These are phyloP conservation scores for Austroboletus niveus DNA, from an alignment of 1,284 basidiomycete species.

Conservation along the genomic window DNA sequence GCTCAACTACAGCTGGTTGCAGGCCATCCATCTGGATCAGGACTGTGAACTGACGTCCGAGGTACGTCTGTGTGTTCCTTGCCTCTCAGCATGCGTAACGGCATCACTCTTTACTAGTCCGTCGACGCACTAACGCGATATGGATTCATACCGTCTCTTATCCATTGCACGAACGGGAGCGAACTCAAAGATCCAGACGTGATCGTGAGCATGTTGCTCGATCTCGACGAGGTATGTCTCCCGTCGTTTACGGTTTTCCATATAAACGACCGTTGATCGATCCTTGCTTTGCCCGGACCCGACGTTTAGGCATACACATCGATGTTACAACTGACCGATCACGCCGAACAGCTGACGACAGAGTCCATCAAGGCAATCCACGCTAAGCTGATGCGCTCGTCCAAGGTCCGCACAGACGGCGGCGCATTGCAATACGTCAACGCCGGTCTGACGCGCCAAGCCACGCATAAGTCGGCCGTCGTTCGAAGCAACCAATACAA, in stretches of 20 bases:
- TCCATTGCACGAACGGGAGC: conserved; percentile 22
- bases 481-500: conserved; percentile 34
- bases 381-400: conserved; percentile 31
- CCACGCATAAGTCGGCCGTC: conserved; percentile 37
- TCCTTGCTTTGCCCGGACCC: neutral
- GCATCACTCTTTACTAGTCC: conserved; percentile 17
- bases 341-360: conserved; percentile 28
- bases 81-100: neutral
- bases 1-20: conserved; percentile 32
- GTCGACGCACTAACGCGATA: conserved; percentile 21
- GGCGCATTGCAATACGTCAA: conserved; percentile 31
- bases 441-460: conserved; percentile 35
- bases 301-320: conserved; percentile 23
- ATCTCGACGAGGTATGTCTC: conserved; percentile 26
- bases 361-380: conserved; percentile 30
- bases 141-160: conserved; percentile 27
- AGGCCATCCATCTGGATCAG: conserved; percentile 28
- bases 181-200: conserved; percentile 22
- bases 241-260: neutral
- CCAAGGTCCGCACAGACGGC: conserved; percentile 26
- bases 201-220: conserved; percentile 19
- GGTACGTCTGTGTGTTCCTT: conserved; percentile 11
- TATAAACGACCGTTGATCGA: neutral
- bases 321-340: conserved; percentile 22
- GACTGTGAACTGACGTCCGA: conserved; percentile 19